A percentile compares a stretch with the other conserved stretches of the same genome.
These are phyloP conservation scores for Xylaria digitata DNA, from an alignment of 2,329 filamentous ascomycete genomes.

Conservation along the genomic window DNA sequence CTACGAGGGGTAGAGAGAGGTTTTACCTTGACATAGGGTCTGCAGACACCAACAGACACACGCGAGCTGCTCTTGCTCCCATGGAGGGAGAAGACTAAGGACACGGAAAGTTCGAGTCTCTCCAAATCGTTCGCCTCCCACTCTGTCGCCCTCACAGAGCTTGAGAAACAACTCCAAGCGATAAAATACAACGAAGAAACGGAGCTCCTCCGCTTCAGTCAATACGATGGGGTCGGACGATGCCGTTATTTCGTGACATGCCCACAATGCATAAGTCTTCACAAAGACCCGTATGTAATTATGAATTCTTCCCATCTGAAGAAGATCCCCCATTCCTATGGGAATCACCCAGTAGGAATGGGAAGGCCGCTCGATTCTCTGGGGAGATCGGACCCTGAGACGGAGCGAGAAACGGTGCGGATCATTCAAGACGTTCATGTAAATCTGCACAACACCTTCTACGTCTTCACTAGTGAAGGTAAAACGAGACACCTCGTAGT, in stretches of 20 bases:
- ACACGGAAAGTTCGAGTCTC: background rate
- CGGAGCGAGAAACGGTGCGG: background rate
- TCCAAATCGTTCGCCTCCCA: background rate
- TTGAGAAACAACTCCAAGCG: conserved; percentile 4
- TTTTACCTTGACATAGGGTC: background rate
- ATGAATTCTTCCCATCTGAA: background rate
- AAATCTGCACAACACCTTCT: too few species aligned
- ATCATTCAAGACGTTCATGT: too few species aligned
- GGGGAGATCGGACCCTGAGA: background rate
- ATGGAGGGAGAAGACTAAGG: conserved; percentile 1
- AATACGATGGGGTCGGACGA: too few species aligned
- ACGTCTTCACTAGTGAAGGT: too few species aligned
- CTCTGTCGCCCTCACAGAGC: background rate
- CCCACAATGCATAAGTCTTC: accelerated
- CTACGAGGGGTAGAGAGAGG: too few species aligned
- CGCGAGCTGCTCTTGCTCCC: conserved; percentile 7
- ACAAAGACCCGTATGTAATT: background rate
- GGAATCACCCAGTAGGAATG: background rate
- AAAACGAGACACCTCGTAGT: too few species aligned
- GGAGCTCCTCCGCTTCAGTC: too few species aligned
- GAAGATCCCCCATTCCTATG: background rate
- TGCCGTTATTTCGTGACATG: background rate
- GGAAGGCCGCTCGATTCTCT: background rate
- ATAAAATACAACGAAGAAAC: conserved; percentile 1
- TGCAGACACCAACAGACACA: background rate